Evolutionary conservation across 2,329 filamentous ascomycete species (phyloP), one percentile per base, ranked within the genome.

Genomic region (Pseudocercospora macadamiae): DNA sequence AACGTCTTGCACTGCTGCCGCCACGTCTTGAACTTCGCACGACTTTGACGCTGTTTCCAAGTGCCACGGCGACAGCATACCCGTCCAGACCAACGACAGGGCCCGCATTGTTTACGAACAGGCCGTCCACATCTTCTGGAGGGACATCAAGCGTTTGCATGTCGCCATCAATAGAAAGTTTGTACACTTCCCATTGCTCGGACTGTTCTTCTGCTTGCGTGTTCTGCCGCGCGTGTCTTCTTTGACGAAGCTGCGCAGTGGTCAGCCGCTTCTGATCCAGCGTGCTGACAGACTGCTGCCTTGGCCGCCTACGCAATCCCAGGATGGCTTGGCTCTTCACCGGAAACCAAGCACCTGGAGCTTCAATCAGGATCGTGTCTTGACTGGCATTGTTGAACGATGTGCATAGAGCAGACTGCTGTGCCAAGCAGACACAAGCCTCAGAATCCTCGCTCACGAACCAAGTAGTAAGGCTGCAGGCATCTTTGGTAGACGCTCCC

Each of bases 21-120:
- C 59, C 60, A 19, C 63, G 56, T 51, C 65, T 54, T 10, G 66
- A 64, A 34, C 30, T 60, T 19, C 61, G 57, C 23, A 92, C 81
- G 51, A 92, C 76, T 74, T 91, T 92, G 67, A 92, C 80, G 1
- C 85, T 80, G 64, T 91, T 89, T 10, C 89, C 90, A 59, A 92
- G 85, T 0, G 83, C 88, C 26, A 93, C 82, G 0, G 85, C 89
- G 2, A 90, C 80, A 51, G 86, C 88, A 45, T 82, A 80, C 48
- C 83, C 81, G 10, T 89, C 89, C 1, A 91, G 75, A 53, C 78
- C 78, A 1, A 80, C 79, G 57, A 89, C 83, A 0, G 89, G 89
- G 0, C 89, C 90, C 1, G 89, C 76, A 45, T 81, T 80, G 2
- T 83, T 83, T 19, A 91, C 85, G 47, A 90, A 84, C 3, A 93